phyloP scores from a whole-genome alignment of 306 rosid species.

The Cicer cuneatum region DNA sequence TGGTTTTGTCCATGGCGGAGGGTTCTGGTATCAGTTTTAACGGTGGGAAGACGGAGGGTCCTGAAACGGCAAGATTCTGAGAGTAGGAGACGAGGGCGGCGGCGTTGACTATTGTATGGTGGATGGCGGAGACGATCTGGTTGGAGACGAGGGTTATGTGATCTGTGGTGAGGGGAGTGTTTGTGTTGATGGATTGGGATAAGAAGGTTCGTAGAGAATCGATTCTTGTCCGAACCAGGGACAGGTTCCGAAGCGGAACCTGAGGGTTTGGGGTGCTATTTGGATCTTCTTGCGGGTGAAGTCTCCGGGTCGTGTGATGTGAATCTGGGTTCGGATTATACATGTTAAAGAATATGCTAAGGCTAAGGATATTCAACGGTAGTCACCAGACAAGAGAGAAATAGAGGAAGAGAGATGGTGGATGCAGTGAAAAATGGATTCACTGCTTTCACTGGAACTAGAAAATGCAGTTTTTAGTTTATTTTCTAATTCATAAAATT shows the following conservation, averaged over 20 bases:
- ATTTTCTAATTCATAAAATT: no score
- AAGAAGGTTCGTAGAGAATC: conserved; percentile 65
- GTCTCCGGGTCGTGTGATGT: conserved; percentile 24
- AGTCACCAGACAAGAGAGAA: neutral
- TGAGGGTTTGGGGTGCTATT: conserved; percentile 42
- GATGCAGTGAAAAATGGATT: neutral
- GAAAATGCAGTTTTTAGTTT: no score
- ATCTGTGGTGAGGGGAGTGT: conserved; percentile 46
- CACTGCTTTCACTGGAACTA: no score
- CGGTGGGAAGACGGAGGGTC: conserved; percentile 9
- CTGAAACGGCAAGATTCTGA: conserved; percentile 20
- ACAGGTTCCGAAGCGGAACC: conserved; percentile 66
- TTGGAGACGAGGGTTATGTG: conserved; percentile 64
- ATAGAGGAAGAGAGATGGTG: neutral
- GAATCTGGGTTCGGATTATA: conserved; percentile 35
- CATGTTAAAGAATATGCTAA: conserved; percentile 13
- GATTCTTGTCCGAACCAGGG: conserved; percentile 53
- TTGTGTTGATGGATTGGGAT: conserved; percentile 55
- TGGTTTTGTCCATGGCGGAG: conserved; percentile 6
- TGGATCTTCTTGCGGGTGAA: neutral
- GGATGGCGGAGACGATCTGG: conserved; percentile 65
- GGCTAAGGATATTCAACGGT: conserved; percentile 11
- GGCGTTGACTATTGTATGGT: conserved; percentile 61
- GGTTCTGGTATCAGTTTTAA: neutral
- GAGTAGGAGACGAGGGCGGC: conserved; percentile 61